These are phyloP conservation scores for Aspergillus saccharolyticus DNA, from an alignment of 495 filamentous ascomycete species.

Conservation along the genomic window DNA sequence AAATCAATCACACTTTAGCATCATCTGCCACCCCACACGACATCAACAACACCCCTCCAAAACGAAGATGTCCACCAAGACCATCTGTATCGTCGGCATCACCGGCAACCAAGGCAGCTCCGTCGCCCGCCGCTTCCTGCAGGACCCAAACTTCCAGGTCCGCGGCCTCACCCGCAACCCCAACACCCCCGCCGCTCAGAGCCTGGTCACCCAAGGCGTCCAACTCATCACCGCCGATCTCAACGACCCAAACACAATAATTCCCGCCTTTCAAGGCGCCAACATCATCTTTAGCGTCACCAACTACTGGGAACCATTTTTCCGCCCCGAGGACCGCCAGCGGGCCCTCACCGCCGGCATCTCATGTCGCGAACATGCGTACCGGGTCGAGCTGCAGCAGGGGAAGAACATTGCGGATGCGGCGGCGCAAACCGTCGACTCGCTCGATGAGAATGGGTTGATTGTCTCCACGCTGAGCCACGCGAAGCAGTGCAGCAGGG, in stretches of 20 bases:
- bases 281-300: conserved; percentile 4
- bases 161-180: conserved; percentile 38
- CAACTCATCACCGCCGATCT: conserved; percentile 1
- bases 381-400: conserved; percentile 44
- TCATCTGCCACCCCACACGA: too few relatives aligned
- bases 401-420: conserved; percentile 49
- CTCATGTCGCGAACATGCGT: conserved; percentile 38
- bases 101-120: conserved; percentile 41
- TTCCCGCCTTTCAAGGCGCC: background rate
- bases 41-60: too few relatives aligned
- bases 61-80: conserved; percentile 13
- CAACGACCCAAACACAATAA: background rate
- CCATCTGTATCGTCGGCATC: conserved; percentile 37
- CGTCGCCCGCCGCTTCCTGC: conserved; percentile 30
- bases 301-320: conserved; percentile 46
- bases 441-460: conserved; percentile 38
- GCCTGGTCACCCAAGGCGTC: background rate
- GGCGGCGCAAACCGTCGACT: conserved; percentile 30
- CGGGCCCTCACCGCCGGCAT: conserved; percentile 20
- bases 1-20: too few relatives aligned
- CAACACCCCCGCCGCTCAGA: conserved; percentile 20
- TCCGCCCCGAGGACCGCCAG: conserved; percentile 20
- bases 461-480: conserved; percentile 33
- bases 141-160: conserved; percentile 31
- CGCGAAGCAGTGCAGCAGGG: conserved; percentile 25